A percentile compares a stretch with the other conserved stretches of the same genome.
These are phyloP conservation scores for Glaciozyma martinii DNA, from an alignment of 768 basidiomycete genomes.

Conservation along the genomic window DNA sequence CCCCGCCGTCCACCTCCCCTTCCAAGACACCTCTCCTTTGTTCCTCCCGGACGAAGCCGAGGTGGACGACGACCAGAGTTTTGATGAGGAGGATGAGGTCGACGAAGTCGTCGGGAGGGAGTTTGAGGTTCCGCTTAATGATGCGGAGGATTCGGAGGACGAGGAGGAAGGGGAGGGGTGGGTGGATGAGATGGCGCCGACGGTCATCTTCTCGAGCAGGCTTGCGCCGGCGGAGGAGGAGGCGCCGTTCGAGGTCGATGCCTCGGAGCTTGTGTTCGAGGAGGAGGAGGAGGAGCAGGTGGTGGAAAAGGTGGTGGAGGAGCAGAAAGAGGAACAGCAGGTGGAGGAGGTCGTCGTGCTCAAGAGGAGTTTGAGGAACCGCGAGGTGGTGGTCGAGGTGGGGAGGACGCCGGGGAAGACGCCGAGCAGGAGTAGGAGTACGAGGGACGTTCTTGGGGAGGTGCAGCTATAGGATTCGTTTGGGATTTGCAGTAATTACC, in stretches of 20 bases:
- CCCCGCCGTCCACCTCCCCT: not conserved
- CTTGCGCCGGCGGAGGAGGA: conserved; percentile 10
- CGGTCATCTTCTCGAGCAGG: conserved; percentile 10
- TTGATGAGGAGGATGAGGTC: not conserved
- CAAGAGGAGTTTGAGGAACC: conserved; percentile 10
- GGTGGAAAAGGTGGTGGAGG: conserved; percentile 51
- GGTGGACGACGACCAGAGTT: conserved; percentile 1
- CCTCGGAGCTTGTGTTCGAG: not conserved
- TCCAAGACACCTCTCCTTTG: not conserved
- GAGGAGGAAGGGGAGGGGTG: conserved; percentile 7
- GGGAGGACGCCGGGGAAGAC: conserved; percentile 6
- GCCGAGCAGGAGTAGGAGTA: not conserved
- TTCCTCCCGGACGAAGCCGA: conserved; percentile 10
- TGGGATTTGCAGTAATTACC: not conserved
- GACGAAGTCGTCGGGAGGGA: not conserved
- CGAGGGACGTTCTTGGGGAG: conserved; percentile 13
- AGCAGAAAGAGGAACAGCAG: conserved; percentile 56
- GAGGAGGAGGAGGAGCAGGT: conserved; percentile 38
- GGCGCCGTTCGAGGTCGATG: conserved; percentile 8
- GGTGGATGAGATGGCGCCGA: conserved; percentile 14
- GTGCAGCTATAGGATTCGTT: conserved; percentile 3
- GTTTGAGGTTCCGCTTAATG: conserved; percentile 22
- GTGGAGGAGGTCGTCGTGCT: conserved; percentile 20
- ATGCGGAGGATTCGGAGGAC: not conserved
- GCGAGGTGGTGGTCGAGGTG: conserved; percentile 22